phyloP scores from a whole-genome alignment of 352 stramenopile species.

The Albugo candida region DNA sequence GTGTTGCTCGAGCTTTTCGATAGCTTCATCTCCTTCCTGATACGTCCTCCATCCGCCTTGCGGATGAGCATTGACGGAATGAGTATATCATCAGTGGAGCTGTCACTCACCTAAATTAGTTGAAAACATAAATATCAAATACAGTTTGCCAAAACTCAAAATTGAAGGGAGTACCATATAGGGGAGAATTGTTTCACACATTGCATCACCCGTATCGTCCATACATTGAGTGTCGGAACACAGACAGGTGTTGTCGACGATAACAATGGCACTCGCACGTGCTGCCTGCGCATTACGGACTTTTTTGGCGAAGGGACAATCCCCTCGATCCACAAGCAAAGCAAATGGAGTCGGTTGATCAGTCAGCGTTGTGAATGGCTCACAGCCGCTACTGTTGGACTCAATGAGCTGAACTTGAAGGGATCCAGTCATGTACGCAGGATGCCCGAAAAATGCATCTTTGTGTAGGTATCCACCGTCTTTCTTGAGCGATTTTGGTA shows the following conservation, averaged over 20 bases:
- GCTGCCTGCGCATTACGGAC: slow-evolving; percentile 82
- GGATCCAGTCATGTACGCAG: slow-evolving; percentile 78
- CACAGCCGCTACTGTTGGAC: slow-evolving; percentile 46
- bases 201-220: slow-evolving; percentile 43
- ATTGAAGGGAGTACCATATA: slow-evolving; percentile 29
- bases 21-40: slow-evolving; percentile 80
- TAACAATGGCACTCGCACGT: slow-evolving; percentile 86
- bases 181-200: slow-evolving; percentile 77
- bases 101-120: slow-evolving; percentile 79
- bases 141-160: not conserved
- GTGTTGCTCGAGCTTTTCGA: slow-evolving; percentile 77
- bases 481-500: slow-evolving; percentile 75
- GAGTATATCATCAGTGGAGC: slow-evolving; percentile 87
- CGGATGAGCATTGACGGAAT: slow-evolving; percentile 93
- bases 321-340: slow-evolving; percentile 89
- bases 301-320: slow-evolving; percentile 94
- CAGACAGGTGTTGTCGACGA: slow-evolving; percentile 92
- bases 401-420: slow-evolving; percentile 83
- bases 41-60: slow-evolving; percentile 85
- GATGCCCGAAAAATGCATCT: slow-evolving; percentile 92
- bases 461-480: slow-evolving; percentile 90
- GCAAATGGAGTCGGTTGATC: slow-evolving; percentile 84
- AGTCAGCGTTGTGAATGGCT: slow-evolving; percentile 46
- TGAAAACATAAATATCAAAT: not conserved
- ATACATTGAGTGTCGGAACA: slow-evolving; percentile 77